Conservation (phyloP, 306 rosid genomes). For the Erythrophleum fordii region DNA sequence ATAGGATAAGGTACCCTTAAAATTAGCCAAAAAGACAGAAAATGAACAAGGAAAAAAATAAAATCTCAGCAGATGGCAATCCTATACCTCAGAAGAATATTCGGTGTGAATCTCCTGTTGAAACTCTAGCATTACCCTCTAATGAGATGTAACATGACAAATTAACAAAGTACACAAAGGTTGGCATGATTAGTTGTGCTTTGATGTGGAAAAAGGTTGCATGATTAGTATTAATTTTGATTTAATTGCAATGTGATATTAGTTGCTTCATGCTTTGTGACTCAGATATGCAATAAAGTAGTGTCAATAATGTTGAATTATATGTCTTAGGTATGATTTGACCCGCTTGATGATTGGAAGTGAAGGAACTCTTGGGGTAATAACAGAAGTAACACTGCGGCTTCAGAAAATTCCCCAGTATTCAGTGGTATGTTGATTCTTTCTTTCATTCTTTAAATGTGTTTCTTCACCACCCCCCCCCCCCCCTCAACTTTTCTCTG, state of each 20-base stretch:
- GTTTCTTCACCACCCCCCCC: too few relatives aligned
- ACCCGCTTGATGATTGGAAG: slow-evolving; percentile 97
- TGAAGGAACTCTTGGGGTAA: slow-evolving; percentile 95
- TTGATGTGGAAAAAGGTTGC: not conserved
- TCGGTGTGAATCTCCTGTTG: not conserved
- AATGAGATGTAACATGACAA: not conserved
- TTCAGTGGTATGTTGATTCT: slow-evolving; percentile 71
- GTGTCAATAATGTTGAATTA: slow-evolving; percentile 21
- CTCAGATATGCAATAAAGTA: slow-evolving; percentile 26
- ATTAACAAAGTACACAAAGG: not conserved
- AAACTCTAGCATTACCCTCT: not conserved
- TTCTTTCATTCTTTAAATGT: slow-evolving; percentile 5
- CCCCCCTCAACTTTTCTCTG: slow-evolving; percentile 36
- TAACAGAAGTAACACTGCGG: slow-evolving; percentile 87
- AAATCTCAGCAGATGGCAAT: not conserved
- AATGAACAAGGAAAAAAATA: not conserved
- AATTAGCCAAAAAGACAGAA: not conserved
- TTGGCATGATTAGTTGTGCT: not conserved
- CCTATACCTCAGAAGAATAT: not conserved
- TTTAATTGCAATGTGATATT: not conserved
- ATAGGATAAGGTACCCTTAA: not conserved
- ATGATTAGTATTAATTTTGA: not conserved
- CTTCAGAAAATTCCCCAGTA: slow-evolving; percentile 88
- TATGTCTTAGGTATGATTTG: slow-evolving; percentile 77
- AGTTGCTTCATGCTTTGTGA: not conserved